phyloP scores from a whole-genome alignment of 805 yeast species.

The Zygosaccharomyces rouxii region DNA sequence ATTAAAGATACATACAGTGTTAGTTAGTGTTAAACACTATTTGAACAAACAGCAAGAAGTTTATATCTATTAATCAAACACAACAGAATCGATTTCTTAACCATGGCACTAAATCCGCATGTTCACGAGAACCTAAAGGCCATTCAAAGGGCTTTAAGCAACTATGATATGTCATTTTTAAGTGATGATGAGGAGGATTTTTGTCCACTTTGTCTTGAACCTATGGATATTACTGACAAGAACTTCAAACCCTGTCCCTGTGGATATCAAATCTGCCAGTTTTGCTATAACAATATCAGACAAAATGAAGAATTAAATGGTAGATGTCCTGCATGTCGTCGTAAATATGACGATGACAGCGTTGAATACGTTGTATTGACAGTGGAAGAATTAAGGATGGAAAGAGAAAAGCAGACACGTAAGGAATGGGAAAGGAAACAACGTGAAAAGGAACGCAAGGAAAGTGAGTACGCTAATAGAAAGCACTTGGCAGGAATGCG shows the following conservation, averaged over 20 bases:
- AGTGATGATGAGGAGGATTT: conserved; percentile 37
- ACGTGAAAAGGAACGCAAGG: conserved; percentile 86
- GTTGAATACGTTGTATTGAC: conserved; percentile 82
- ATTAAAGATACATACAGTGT: neutral
- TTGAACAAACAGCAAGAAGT: too few species aligned
- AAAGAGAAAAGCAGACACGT: conserved; percentile 74
- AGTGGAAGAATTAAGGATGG: conserved; percentile 77
- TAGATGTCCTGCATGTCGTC: conserved; percentile 95
- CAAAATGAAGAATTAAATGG: conserved; percentile 95
- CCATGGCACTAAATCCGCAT: conserved; percentile 27
- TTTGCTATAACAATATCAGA: conserved; percentile 93
- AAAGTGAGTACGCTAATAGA: conserved; percentile 73
- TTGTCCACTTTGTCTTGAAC: conserved; percentile 95
- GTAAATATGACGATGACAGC: conserved; percentile 86
- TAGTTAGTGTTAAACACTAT: neutral
- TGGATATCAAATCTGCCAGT: conserved; percentile 97
- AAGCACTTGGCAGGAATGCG: conserved; percentile 94
- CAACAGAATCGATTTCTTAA: neutral
- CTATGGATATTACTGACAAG: conserved; percentile 93
- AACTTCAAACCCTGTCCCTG: conserved; percentile 99
- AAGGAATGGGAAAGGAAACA: conserved; percentile 79
- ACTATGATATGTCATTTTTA: conserved; percentile 33
- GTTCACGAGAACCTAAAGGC: conserved; percentile 31
- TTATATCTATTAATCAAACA: neutral
- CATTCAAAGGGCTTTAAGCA: conserved; percentile 30